Conservation (phyloP, 345 rosid species). For the Xanthoceras sorbifolium region DNA sequence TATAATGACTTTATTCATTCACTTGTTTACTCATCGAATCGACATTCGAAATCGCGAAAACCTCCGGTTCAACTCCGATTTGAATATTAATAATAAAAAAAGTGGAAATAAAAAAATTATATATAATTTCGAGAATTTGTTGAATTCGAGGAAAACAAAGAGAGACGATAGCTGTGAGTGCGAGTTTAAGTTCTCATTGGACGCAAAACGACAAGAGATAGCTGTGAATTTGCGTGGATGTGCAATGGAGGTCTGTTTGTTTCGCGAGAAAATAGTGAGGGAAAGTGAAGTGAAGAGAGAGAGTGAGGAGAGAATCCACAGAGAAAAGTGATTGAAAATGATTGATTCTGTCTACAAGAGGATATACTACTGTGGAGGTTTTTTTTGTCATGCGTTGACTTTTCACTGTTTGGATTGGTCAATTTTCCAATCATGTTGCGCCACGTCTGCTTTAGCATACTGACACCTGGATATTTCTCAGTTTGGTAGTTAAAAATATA, state of each 20-base stretch:
- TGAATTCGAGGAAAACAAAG: conserved; percentile 16
- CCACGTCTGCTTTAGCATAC: not conserved
- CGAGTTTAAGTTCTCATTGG: not conserved
- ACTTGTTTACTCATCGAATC: not conserved
- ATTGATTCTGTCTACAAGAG: conserved; percentile 24
- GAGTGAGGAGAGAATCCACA: conserved; percentile 26
- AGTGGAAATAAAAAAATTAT: not conserved
- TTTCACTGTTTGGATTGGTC: not conserved
- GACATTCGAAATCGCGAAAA: not conserved
- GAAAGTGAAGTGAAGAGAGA: conserved; percentile 19
- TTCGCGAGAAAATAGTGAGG: conserved; percentile 22
- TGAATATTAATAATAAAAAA: not conserved
- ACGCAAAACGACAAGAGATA: conserved; percentile 14
- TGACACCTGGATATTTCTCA: not conserved
- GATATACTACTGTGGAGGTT: not conserved
- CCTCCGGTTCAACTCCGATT: not conserved
- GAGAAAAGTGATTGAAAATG: conserved; percentile 38
- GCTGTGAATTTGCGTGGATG: conserved; percentile 6
- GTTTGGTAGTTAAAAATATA: not conserved
- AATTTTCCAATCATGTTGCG: not conserved
- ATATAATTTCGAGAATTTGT: not conserved
- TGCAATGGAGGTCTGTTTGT: conserved; percentile 24
- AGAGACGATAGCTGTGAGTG: not conserved
- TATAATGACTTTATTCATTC: conserved; percentile 1
- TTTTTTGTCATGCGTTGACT: conserved; percentile 25